Conservation (phyloP, 164 flowering plant species). For the Chloranthus sessilifolius region DNA sequence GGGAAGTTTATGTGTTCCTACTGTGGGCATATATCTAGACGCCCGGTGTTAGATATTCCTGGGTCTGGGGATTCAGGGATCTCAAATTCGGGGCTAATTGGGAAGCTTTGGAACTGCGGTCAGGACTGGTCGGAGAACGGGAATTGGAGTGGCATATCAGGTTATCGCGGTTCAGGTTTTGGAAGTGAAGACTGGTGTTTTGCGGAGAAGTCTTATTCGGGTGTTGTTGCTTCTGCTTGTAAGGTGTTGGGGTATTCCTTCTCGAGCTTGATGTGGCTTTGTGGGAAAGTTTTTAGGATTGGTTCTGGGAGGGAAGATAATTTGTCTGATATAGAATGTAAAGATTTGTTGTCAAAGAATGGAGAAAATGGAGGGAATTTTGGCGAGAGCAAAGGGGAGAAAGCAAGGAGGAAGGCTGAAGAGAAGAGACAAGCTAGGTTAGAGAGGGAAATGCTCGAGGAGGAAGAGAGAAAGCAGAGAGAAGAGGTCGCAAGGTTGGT, state of each 20-base stretch:
- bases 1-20: conserved; percentile 84
- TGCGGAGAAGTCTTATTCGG: conserved; percentile 60
- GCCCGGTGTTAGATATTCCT: conserved; percentile 82
- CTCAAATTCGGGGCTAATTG: conserved; percentile 47
- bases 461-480: conserved; percentile 86
- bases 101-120: conserved; percentile 56
- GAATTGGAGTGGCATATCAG: conserved; percentile 47
- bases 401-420: conserved; percentile 91
- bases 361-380: conserved; percentile 49
- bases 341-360: conserved; percentile 32
- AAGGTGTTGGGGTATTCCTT: conserved; percentile 46
- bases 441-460: conserved; percentile 80
- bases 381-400: conserved; percentile 69
- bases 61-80: conserved; percentile 42
- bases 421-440: conserved; percentile 88
- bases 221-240: conserved; percentile 38
- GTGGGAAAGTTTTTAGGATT: conserved; percentile 66
- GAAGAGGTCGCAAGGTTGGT: conserved; percentile 91
- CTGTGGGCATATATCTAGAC: conserved; percentile 84
- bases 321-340: conserved; percentile 43
- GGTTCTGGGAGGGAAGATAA: conserved; percentile 44
- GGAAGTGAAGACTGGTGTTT: conserved; percentile 49
- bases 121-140: conserved; percentile 69
- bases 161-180: conserved; percentile 31
- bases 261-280: conserved; percentile 58